Evolutionary conservation across 73 alveolate genomes (phyloP), one percentile per base, ranked within the genome.

Genomic region (Stentor coeruleus): DNA sequence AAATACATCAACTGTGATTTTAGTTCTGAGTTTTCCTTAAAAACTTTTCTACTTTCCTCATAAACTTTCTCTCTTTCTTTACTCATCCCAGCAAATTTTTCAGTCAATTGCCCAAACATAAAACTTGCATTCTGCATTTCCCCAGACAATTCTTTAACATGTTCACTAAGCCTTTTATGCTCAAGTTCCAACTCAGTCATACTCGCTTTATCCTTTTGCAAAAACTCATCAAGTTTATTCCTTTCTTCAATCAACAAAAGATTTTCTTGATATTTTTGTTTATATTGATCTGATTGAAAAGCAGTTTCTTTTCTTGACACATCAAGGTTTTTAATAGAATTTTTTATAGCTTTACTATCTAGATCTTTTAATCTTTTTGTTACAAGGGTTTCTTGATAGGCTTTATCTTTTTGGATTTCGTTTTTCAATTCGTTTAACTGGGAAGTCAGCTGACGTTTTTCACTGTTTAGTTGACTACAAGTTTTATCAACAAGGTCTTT

Each of bases 281-380:
- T 66, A 33, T 28, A 66, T 31, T 66, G 79, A 20, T 66, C 79
- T 40, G 14, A 11, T 20, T 31, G n/a, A 66, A 20, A 66, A 2
- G 37, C 79, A 1, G 79, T 40, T 66, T 66, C 79, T 66, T 66
- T 66, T 66, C 79, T 66, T 28, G 79, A 20, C 26, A 11, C 39
- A 14, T 66, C 79, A 20, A 66, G 11, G n/a, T 66, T 26, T 15
- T 33, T 20, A 20, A 66, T 33, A 66, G 79, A 20, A 2, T 20
- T 66, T 66, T 31, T 66, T 15, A 66, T 66, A 2, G n/a, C 79
- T 66, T 66, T 66, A 40, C 79, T 66, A 66, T 66, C 79, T 28
- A 66, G n/a, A 11, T 66, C 79, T 33, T 31, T 66, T 26, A 66
- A 33, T 33, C 37, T 66, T 40, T 66, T 66, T 20, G n/a, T 33